These are phyloP conservation scores for Auriculariales sp. DNA, from an alignment of 768 basidiomycete species.

Conservation along the genomic window DNA sequence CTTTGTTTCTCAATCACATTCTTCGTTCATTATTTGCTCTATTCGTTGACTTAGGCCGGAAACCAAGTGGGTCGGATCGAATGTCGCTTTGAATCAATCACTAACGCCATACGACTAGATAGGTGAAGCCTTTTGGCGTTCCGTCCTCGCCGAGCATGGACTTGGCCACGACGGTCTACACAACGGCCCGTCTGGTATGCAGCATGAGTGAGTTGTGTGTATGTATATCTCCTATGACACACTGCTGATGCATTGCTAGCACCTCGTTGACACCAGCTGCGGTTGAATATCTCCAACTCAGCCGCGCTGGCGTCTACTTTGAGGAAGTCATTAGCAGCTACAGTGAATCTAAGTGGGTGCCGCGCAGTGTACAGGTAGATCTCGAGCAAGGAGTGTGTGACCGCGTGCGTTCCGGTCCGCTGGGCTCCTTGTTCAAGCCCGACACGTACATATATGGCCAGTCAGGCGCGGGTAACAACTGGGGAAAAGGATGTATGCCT, in stretches of 20 bases:
- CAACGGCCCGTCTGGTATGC: constrained; percentile 6
- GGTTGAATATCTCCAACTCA: constrained; percentile 58
- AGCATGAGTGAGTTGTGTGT: constrained; percentile 1
- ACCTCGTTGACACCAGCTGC: constrained; percentile 42
- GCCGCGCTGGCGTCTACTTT: constrained; percentile 70
- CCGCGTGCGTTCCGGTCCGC: constrained; percentile 43
- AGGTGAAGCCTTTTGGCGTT: constrained; percentile 80
- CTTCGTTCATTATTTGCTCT: not conserved
- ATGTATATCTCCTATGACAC: constrained; percentile 18
- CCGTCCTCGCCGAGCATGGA: constrained; percentile 78
- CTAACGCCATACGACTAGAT: constrained; percentile 8
- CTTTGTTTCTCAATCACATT: not conserved
- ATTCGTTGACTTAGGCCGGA: constrained; percentile 33
- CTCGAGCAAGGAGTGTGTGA: constrained; percentile 80
- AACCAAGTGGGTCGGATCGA: constrained; percentile 35
- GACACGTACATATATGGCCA: constrained; percentile 65
- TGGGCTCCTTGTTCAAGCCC: constrained; percentile 71
- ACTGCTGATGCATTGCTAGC: not conserved
- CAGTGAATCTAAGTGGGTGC: constrained; percentile 58
- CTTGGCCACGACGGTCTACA: constrained; percentile 56
- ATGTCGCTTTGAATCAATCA: not conserved
- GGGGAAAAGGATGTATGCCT: constrained; percentile 82
- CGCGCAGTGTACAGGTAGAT: constrained; percentile 81
- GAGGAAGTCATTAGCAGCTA: constrained; percentile 32
- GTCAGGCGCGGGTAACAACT: constrained; percentile 75